A percentile compares a stretch with the other conserved stretches of the same genome.
These are phyloP conservation scores for Naegleria lovaniensis DNA, from an alignment of 208 protist species.

Conservation along the genomic window DNA sequence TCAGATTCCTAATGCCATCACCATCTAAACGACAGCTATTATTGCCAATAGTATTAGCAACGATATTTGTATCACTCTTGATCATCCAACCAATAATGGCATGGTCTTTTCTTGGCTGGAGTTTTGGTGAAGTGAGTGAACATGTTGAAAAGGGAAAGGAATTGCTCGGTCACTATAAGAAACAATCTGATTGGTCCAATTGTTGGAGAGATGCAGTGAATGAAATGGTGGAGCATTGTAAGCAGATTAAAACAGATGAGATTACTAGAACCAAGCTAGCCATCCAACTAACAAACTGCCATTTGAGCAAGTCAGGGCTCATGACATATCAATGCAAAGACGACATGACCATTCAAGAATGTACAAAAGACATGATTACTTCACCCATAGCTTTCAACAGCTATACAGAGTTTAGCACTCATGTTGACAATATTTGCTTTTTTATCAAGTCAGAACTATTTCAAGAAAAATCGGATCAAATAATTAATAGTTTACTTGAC, in stretches of 20 bases:
- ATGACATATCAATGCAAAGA: background rate
- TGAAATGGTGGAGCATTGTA: background rate
- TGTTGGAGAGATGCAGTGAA: constrained; percentile 14
- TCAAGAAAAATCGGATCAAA: background rate
- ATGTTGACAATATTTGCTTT: constrained; percentile 18
- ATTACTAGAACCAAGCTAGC: background rate
- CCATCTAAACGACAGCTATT: too few species aligned
- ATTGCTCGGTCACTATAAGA: background rate
- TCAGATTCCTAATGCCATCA: too few species aligned
- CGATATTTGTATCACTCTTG: too few species aligned
- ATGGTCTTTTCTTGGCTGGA: too few species aligned
- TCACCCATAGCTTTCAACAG: constrained; percentile 14
- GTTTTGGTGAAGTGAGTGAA: too few species aligned
- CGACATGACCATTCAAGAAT: background rate
- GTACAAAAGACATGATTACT: constrained; percentile 20
- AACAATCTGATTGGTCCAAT: background rate
- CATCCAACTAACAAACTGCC: background rate
- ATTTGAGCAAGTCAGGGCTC: background rate
- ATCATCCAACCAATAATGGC: too few species aligned
- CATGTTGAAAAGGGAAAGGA: background rate
- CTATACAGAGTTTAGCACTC: constrained; percentile 15
- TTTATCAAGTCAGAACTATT: background rate
- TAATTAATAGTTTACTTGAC: background rate
- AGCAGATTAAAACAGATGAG: background rate
- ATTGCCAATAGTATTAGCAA: too few species aligned